Percentiles rank a stretch among this genome's conserved stretches.
phyloP scores from a whole-genome alignment of 306 rosid genomes.

The Crataegus laevigata region DNA sequence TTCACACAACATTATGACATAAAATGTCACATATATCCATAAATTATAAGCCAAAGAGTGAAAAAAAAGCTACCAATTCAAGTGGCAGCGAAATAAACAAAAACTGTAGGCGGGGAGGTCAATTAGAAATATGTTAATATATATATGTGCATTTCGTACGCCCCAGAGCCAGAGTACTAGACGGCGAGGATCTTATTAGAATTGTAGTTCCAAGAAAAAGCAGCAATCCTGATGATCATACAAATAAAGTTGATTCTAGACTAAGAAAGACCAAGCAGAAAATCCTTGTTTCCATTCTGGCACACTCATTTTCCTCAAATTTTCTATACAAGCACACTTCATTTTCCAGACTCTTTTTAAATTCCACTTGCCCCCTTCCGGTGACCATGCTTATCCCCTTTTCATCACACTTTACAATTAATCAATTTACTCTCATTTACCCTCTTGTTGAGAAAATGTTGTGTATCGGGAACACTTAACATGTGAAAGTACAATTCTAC shows the following conservation, averaged over 20 bases:
- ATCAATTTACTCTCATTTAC: conserved; percentile 15
- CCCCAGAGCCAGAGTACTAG: background rate
- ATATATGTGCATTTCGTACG: background rate
- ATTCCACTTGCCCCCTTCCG: conserved; percentile 21
- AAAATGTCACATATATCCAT: too few relatives aligned
- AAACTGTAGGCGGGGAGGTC: too few relatives aligned
- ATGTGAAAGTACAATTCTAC: background rate
- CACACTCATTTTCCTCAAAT: conserved; percentile 36
- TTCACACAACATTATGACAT: too few relatives aligned
- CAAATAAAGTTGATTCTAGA: conserved; percentile 36
- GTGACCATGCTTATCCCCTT: conserved; percentile 40
- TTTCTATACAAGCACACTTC: conserved; percentile 27
- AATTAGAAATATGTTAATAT: too few relatives aligned
- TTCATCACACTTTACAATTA: conserved; percentile 13
- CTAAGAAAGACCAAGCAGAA: conserved; percentile 83
- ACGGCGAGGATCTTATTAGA: conserved; percentile 8
- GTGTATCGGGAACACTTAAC: background rate
- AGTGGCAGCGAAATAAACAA: background rate
- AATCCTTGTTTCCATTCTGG: conserved; percentile 41
- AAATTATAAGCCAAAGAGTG: too few relatives aligned
- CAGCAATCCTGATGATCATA: conserved; percentile 17
- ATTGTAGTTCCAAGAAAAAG: conserved; percentile 20
- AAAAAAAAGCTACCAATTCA: background rate
- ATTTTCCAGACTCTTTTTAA: conserved; percentile 27
- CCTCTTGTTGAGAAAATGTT: background rate